phyloP scores from a whole-genome alignment of 2,329 filamentous ascomycete genomes.

The Hypoxylon sp. region DNA sequence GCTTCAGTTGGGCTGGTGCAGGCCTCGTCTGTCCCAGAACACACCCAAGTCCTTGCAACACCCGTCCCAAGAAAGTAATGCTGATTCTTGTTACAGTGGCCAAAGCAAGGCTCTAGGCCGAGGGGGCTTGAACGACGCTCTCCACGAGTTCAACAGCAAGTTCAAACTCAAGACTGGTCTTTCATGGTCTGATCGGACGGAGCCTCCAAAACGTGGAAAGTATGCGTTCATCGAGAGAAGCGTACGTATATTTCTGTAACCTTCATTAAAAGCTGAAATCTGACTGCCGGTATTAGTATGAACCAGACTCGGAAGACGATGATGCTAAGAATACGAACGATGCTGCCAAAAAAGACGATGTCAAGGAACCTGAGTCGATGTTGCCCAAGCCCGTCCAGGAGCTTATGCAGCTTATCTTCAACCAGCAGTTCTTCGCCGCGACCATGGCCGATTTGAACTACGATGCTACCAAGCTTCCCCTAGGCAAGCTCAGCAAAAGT shows the following conservation, averaged over 20 bases:
- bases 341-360: conserved; percentile 36
- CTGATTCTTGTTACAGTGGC: conserved; percentile 45
- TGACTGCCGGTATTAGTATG: conserved; percentile 57
- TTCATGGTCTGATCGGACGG: conserved; percentile 60
- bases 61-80: neutral
- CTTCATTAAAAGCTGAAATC: neutral
- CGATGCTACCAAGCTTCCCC: conserved; percentile 77
- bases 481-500: conserved; percentile 83
- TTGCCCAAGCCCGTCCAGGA: conserved; percentile 62
- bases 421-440: conserved; percentile 72
- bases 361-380: conserved; percentile 38
- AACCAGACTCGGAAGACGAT: conserved; percentile 64
- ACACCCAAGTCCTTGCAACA: neutral
- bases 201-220: conserved; percentile 68
- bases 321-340: conserved; percentile 29
- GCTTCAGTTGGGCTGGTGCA: neutral
- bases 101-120: conserved; percentile 55
- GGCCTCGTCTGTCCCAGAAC: neutral
- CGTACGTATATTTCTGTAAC: conserved; percentile 18
- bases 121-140: conserved; percentile 53
- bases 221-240: conserved; percentile 84
- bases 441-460: conserved; percentile 75
- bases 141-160: conserved; percentile 64
- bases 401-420: conserved; percentile 85
- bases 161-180: conserved; percentile 70